Percentiles rank a stretch among this genome's conserved stretches.
phyloP scores from a whole-genome alignment of 306 rosid genomes.

The Vicia sativa region DNA sequence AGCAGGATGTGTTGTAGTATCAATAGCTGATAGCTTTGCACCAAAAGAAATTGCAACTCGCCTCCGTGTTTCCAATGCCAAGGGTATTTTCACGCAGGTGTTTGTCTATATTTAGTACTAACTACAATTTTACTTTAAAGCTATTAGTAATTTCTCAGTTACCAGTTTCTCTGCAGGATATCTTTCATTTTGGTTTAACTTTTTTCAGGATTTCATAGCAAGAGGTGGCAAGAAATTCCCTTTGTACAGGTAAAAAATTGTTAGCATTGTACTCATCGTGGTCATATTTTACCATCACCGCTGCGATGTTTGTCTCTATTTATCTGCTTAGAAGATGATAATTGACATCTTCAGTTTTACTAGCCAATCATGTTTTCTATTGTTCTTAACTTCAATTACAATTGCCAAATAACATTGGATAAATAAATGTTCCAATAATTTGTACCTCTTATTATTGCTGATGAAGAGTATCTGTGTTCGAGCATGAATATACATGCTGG shows the following conservation, averaged over 20 bases:
- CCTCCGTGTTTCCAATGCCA: slow-evolving; percentile 72
- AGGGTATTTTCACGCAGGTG: slow-evolving; percentile 89
- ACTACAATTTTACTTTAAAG: slow-evolving; percentile 1
- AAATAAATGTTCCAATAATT: too few relatives aligned
- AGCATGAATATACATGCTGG: too few relatives aligned
- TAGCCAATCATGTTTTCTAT: background rate
- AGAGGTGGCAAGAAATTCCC: slow-evolving; percentile 83
- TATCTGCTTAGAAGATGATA: slow-evolving; percentile 14
- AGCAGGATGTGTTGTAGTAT: slow-evolving; percentile 80
- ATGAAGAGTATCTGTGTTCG: too few relatives aligned
- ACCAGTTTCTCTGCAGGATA: slow-evolving; percentile 15
- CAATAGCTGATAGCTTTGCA: slow-evolving; percentile 94
- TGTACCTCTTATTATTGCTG: too few relatives aligned
- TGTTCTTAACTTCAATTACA: too few relatives aligned
- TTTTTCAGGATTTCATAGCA: slow-evolving; percentile 82
- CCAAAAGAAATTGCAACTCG: slow-evolving; percentile 78
- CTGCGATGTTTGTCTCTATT: slow-evolving; percentile 2
- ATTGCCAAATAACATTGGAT: too few relatives aligned
- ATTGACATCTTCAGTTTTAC: slow-evolving; percentile 18
- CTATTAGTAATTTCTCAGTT: slow-evolving; percentile 14
- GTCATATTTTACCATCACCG: slow-evolving; percentile 1
- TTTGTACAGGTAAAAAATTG: slow-evolving; percentile 70
- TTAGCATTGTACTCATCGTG: slow-evolving; percentile 6
- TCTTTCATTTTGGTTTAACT: slow-evolving; percentile 23
- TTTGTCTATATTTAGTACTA: slow-evolving; percentile 13